Base-by-base conservation (phyloP, 192 early-diverging fungal genomes). In the Coemansia sp. region DNA sequence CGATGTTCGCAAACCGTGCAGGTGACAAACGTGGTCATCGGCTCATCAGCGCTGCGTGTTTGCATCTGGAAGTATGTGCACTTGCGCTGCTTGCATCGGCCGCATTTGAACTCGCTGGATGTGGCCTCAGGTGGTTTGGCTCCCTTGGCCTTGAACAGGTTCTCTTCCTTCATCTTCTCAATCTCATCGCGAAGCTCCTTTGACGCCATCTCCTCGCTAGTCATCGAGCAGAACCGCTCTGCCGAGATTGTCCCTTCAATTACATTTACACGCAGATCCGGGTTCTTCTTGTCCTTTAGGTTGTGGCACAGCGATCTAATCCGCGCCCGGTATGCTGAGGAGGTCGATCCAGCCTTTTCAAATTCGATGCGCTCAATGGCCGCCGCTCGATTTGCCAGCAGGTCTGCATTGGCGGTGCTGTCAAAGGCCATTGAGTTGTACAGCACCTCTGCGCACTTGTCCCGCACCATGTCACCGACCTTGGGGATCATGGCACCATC, bases 11-110 rank as follows among this genome's bases (percentile, higher is more conserved):
- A 98, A 20, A 76, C 79, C 28, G 82, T 71, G 60, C 95, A 98
- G 0, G 91, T 94, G 31, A 98, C 95, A 81, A 96, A 96, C 0
- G 92, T 94, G 3, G 92, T 94, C 95, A 98, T 98, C 17, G 95
- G 95, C 79, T 99, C 96, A 82, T 99, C 96, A 10, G 96, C 96
- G 48, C 85, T 88, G 32, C 96, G 82, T 12, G 95, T 99, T 80
- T 93, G 91, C 89, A 91, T 92, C 82, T 99, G 96, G 74, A 83
- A 94, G 68, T 95, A 99, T 14, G 86, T 86, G 50, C 83, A 84
- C 58, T 87, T 93, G 46, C 96, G 83, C 26, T 82, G 57, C 43
- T 86, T 85, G 80, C 96, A 99, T 53, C 91, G 93, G 19, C 91
- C 92, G 62, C 96, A 99, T 58, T 82, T 84, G 80, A 97, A 97